A percentile compares a stretch with the other conserved stretches of the same genome.
These are phyloP conservation scores for Alectoria sarmentosa DNA, from an alignment of 495 filamentous ascomycete species.

Conservation along the genomic window DNA sequence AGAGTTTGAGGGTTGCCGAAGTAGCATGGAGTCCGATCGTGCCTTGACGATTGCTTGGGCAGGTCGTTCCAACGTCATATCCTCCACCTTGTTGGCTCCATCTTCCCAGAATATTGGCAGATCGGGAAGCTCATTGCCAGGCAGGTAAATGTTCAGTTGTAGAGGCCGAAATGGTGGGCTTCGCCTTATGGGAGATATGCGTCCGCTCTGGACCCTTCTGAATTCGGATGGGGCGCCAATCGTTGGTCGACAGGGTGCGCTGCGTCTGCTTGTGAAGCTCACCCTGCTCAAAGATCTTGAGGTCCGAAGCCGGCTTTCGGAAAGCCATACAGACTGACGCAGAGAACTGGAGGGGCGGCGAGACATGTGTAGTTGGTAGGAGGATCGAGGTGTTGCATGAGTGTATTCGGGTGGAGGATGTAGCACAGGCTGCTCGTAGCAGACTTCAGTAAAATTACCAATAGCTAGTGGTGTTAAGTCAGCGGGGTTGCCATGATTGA, in stretches of 20 bases:
- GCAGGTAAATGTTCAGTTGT: conserved; percentile 66
- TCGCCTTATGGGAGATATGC: conserved; percentile 30
- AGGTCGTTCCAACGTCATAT: conserved; percentile 18
- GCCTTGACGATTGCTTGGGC: conserved; percentile 24
- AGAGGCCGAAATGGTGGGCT: conserved; percentile 53
- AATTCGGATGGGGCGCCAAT: conserved; percentile 52
- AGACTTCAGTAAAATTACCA: conserved; percentile 35
- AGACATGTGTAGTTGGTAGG: background rate
- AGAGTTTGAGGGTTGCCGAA: conserved; percentile 15
- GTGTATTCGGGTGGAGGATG: conserved; percentile 41
- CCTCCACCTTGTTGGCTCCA: background rate
- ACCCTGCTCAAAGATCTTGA: conserved; percentile 42
- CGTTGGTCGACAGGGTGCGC: conserved; percentile 36
- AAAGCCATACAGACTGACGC: conserved; percentile 36
- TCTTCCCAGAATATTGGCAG: conserved; percentile 40
- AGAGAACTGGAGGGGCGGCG: conserved; percentile 24
- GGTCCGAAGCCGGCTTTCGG: conserved; percentile 36
- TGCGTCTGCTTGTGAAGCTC: conserved; percentile 45
- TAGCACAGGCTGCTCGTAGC: conserved; percentile 44
- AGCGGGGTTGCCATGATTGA: background rate
- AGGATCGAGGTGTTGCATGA: conserved; percentile 31
- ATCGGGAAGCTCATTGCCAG: conserved; percentile 57
- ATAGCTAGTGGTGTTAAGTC: conserved; percentile 8
- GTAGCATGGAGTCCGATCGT: conserved; percentile 25
- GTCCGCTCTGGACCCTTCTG: conserved; percentile 37